Evolutionary conservation across 2,329 filamentous ascomycete genomes (phyloP).

Genomic region (Exophiala spinifera): DNA sequence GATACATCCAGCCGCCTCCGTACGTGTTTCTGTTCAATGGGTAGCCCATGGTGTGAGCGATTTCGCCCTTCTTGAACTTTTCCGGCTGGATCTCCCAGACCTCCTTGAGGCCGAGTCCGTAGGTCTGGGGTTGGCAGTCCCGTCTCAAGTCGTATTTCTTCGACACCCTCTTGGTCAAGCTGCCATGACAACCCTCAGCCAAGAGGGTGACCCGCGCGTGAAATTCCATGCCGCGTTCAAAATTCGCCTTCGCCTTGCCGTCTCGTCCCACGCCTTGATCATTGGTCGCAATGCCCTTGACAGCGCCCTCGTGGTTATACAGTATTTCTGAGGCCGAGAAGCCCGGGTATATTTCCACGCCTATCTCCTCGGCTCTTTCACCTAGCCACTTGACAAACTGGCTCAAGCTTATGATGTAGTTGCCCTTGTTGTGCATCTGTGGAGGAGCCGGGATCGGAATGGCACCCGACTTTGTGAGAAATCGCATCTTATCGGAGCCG

Average conservation of each 20-base stretch:
- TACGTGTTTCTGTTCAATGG: conserved; percentile 86
- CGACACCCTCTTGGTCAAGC: conserved; percentile 88
- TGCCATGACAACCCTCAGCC: conserved; percentile 92
- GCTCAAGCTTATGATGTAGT: conserved; percentile 95
- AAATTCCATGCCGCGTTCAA: conserved; percentile 98
- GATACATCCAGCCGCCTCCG: conserved; percentile 98
- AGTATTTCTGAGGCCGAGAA: conserved; percentile 93
- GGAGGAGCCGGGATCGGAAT: conserved; percentile 84
- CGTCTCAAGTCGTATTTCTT: conserved; percentile 88
- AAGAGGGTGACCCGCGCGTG: conserved; percentile 89
- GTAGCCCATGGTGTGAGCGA: conserved; percentile 90
- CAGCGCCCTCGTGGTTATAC: conserved; percentile 80
- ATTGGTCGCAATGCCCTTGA: conserved; percentile 92
- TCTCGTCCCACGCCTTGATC: conserved; percentile 80
- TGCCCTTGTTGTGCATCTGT: conserved; percentile 97
- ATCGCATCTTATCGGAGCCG: conserved; percentile 82
- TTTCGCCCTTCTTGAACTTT: conserved; percentile 82
- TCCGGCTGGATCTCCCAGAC: conserved; percentile 94
- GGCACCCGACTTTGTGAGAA: conserved; percentile 76
- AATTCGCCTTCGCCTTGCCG: conserved; percentile 82
- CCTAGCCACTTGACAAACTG: conserved; percentile 95
- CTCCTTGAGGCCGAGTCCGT: conserved; percentile 91
- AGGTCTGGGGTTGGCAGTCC: conserved; percentile 91
- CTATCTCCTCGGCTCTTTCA: conserved; percentile 91
- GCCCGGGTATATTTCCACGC: conserved; percentile 93